These are phyloP conservation scores for Capsella bursapastoris DNA, from an alignment of 345 rosid species.

Conservation along the genomic window DNA sequence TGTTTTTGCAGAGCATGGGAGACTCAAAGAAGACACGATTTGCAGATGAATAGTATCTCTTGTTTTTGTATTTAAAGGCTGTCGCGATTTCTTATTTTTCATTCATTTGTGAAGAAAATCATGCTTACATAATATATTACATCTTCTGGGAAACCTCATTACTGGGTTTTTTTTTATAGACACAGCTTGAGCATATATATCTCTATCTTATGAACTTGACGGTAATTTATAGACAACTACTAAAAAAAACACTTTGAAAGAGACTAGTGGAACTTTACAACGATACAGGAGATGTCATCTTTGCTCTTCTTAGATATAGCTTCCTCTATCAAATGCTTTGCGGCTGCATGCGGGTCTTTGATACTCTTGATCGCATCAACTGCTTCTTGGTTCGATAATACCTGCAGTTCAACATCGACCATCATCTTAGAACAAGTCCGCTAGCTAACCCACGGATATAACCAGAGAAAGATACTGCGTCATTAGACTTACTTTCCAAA, in stretches of 20 bases:
- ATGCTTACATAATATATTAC: slow-evolving; percentile 26
- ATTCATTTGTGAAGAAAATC: slow-evolving; percentile 6
- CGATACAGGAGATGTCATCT: slow-evolving; percentile 94
- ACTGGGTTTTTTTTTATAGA: slow-evolving; percentile 14
- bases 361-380: slow-evolving; percentile 58
- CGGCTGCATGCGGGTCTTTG: slow-evolving; percentile 76
- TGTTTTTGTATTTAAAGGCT: not conserved
- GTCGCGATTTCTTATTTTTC: not conserved
- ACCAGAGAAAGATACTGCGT: not conserved
- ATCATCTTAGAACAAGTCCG: slow-evolving; percentile 13
- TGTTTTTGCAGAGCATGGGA: slow-evolving; percentile 21
- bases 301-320: slow-evolving; percentile 74
- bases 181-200: slow-evolving; percentile 7
- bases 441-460: not conserved
- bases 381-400: slow-evolving; percentile 81
- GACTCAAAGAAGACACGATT: slow-evolving; percentile 12
- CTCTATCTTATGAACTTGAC: slow-evolving; percentile 22
- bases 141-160: slow-evolving; percentile 30
- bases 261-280: slow-evolving; percentile 66
- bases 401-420: slow-evolving; percentile 47
- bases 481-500: slow-evolving; percentile 72
- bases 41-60: no score
- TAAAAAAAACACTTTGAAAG: not conserved
- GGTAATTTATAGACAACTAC: slow-evolving; percentile 7
- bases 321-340: slow-evolving; percentile 66